These are phyloP conservation scores for Pseudogymnoascus sp. DNA, from an alignment of 2,329 filamentous ascomycete species.

Conservation along the genomic window DNA sequence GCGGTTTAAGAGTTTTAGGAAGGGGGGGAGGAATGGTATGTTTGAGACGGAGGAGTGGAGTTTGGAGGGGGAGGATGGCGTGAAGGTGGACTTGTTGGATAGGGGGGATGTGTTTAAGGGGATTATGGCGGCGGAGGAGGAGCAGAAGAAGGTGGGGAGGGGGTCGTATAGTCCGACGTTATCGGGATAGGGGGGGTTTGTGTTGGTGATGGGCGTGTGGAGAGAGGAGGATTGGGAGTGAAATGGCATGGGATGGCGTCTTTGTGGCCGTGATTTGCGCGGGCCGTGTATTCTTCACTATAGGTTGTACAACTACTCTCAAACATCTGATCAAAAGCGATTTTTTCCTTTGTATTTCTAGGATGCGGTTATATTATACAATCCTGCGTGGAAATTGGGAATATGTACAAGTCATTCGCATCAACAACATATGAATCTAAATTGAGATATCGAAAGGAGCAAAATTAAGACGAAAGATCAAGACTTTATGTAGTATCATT, in stretches of 20 bases:
- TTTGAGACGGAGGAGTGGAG: constrained; percentile 93
- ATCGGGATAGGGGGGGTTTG: background rate
- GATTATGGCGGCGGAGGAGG: constrained; percentile 29
- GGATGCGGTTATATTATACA: background rate
- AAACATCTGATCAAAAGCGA: background rate
- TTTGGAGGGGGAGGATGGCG: constrained; percentile 55
- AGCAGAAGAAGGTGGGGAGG: constrained; percentile 32
- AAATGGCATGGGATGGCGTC: constrained; percentile 15
- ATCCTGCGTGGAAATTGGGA: background rate
- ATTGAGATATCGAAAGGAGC: background rate
- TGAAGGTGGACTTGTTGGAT: constrained; percentile 64
- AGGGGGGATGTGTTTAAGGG: constrained; percentile 60
- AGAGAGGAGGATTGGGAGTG: background rate
- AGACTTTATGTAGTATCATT: constrained; percentile 9
- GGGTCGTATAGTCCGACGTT: constrained; percentile 26
- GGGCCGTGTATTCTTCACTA: constrained; percentile 6
- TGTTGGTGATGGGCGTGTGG: background rate
- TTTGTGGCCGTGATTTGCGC: background rate
- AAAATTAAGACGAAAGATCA: background rate
- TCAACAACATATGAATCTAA: background rate
- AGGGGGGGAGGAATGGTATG: constrained; percentile 48
- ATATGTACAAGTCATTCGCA: background rate
- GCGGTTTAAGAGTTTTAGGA: constrained; percentile 70
- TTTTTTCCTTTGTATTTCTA: background rate
- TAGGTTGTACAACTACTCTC: constrained; percentile 6